A percentile compares a stretch with the other conserved stretches of the same genome.
Conservation (phyloP, 2,329 filamentous ascomycete species). For the Graphilbum ipis-grandicollis region DNA sequence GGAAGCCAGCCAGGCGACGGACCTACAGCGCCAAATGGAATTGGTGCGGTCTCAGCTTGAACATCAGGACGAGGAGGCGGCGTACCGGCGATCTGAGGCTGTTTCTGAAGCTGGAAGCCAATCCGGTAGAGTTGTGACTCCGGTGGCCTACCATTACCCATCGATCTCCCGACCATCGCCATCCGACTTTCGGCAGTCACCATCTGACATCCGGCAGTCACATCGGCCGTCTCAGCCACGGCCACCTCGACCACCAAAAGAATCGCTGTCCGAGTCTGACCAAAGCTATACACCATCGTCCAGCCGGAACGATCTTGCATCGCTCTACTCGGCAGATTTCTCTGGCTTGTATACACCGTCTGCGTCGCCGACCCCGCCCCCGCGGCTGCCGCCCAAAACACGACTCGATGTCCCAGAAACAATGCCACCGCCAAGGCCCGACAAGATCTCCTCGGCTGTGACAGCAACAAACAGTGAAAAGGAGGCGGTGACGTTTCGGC, state of each 20-base stretch:
- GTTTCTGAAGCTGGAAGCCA: too few species aligned
- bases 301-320: not conserved
- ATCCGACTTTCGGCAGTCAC: conserved; percentile 23
- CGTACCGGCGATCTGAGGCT: too few species aligned
- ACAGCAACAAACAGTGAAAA: conserved; percentile 15
- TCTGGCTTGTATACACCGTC: too few species aligned
- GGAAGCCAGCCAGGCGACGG: not conserved
- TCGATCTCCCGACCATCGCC: conserved; percentile 34
- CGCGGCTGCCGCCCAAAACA: conserved; percentile 12
- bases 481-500: conserved; percentile 58
- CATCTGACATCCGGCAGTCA: conserved; percentile 8
- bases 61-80: too few species aligned
- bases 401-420: not conserved
- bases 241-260: conserved; percentile 21
- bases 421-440: not conserved
- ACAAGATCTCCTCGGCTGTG: too few species aligned
- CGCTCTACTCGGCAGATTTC: not conserved
- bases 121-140: not conserved
- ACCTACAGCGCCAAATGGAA: conserved; percentile 33
- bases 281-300: conserved; percentile 1
- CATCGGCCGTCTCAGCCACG: not conserved
- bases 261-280: conserved; percentile 6
- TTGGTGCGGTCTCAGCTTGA: conserved; percentile 30
- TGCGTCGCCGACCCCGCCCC: conserved; percentile 3
- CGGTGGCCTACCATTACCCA: conserved; percentile 33